Conservation (phyloP, 179 eudicot species). For the Pouteria campechiana region DNA sequence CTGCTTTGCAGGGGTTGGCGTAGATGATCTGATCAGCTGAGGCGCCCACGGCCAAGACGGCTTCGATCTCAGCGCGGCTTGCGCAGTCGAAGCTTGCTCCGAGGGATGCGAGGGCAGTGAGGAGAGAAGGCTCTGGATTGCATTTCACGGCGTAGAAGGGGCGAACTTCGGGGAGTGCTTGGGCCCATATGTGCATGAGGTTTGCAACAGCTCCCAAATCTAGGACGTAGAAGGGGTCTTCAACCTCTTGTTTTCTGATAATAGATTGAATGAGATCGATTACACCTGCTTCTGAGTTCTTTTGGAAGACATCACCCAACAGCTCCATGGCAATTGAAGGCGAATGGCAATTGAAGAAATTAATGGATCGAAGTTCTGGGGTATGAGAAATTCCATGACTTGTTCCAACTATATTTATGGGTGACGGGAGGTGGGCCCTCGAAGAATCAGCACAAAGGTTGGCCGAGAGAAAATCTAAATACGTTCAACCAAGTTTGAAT, state of each 20-base stretch:
- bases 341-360: too few relatives aligned
- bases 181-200: slow-evolving; percentile 3
- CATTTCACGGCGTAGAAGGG: slow-evolving; percentile 15
- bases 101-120: slow-evolving; percentile 2
- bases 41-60: slow-evolving; percentile 11
- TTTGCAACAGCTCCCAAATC: slow-evolving; percentile 6
- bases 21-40: slow-evolving; percentile 13
- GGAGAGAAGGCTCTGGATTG: slow-evolving; percentile 7
- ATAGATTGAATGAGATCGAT: slow-evolving; percentile 1
- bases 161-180: slow-evolving; percentile 1
- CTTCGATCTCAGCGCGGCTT: slow-evolving; percentile 11
- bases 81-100: slow-evolving; percentile 15
- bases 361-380: too few relatives aligned
- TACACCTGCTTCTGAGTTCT: too few relatives aligned
- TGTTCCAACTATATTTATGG: too few relatives aligned
- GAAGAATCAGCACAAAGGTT: too few relatives aligned
- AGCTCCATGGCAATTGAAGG: too few relatives aligned
- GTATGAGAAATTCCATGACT: too few relatives aligned
- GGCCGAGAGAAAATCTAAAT: too few relatives aligned
- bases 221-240: slow-evolving; percentile 9
- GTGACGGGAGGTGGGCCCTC: too few relatives aligned
- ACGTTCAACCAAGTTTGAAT: too few relatives aligned
- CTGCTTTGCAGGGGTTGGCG: slow-evolving; percentile 18
- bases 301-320: too few relatives aligned
- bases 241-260: slow-evolving; percentile 1